Percentiles rank a stretch among this genome's conserved stretches.
phyloP scores from a whole-genome alignment of 805 yeast species.

The Kluyveromyces starmeri region DNA sequence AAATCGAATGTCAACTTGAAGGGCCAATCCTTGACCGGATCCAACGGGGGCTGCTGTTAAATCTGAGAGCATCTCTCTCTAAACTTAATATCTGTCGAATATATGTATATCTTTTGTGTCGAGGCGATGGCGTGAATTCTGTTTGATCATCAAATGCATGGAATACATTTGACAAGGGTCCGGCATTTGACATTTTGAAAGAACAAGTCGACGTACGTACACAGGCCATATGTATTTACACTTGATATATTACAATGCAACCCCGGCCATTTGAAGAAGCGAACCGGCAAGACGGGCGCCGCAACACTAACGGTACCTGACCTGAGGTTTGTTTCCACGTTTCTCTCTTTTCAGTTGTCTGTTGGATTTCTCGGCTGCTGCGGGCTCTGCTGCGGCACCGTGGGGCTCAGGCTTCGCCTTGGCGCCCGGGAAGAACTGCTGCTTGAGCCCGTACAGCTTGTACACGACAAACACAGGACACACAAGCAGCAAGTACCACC shows the following conservation, averaged over 20 bases:
- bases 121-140: too few relatives aligned
- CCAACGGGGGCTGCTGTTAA: constrained; percentile 42
- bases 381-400: constrained; percentile 2
- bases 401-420: background rate
- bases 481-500: constrained; percentile 36
- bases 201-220: too few relatives aligned
- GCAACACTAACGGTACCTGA: constrained; percentile 29
- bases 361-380: constrained; percentile 27
- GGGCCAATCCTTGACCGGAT: constrained; percentile 50
- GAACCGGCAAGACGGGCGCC: too few relatives aligned
- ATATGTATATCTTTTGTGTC: too few relatives aligned
- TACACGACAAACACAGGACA: constrained; percentile 36
- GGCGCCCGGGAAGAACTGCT: constrained; percentile 19
- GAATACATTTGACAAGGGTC: too few relatives aligned
- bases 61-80: background rate
- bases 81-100: too few relatives aligned
- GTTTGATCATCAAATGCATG: too few relatives aligned
- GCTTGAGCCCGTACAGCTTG: constrained; percentile 34
- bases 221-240: too few relatives aligned
- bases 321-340: constrained; percentile 31
- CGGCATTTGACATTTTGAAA: too few relatives aligned
- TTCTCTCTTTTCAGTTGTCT: constrained; percentile 35
- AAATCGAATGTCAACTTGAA: constrained; percentile 64
- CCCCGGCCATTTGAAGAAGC: too few relatives aligned
- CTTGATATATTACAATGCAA: too few relatives aligned